A percentile compares a stretch with the other conserved stretches of the same genome.
Conservation (phyloP, 1,284 basidiomycete genomes). For the Naganishia liquefaciens region DNA sequence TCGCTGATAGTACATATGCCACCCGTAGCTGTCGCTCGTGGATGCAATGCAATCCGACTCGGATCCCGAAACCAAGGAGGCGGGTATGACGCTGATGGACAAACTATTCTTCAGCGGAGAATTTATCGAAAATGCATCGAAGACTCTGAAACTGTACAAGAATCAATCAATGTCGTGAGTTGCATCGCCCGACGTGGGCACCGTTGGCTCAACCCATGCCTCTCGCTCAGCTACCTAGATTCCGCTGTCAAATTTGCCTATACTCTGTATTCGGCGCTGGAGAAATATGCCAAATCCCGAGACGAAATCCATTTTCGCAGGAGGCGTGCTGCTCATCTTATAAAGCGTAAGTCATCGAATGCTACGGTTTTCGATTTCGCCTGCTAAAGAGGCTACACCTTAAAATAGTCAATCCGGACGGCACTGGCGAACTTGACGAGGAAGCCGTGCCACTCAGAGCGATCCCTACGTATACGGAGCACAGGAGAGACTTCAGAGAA, state of each 20-base stretch:
- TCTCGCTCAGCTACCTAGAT: slow-evolving; percentile 68
- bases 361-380: background rate
- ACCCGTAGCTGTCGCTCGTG: slow-evolving; percentile 68
- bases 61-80: slow-evolving; percentile 68
- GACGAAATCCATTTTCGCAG: slow-evolving; percentile 75
- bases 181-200: too few relatives aligned
- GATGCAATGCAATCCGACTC: slow-evolving; percentile 61
- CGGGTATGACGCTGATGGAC: slow-evolving; percentile 75
- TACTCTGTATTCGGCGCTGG: slow-evolving; percentile 78
- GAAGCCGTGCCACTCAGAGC: slow-evolving; percentile 63
- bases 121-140: slow-evolving; percentile 79
- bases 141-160: slow-evolving; percentile 72
- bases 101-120: slow-evolving; percentile 92
- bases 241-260: slow-evolving; percentile 79
- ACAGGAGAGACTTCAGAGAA: slow-evolving; percentile 81
- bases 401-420: slow-evolving; percentile 16
- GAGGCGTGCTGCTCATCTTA: slow-evolving; percentile 61
- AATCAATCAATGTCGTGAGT: slow-evolving; percentile 58
- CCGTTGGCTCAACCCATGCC: background rate
- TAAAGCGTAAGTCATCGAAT: slow-evolving; percentile 54
- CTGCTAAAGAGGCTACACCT: background rate
- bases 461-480: slow-evolving; percentile 68
- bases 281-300: slow-evolving; percentile 75
- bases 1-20: background rate
- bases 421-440: slow-evolving; percentile 53